Percentiles rank a stretch among this genome's conserved stretches.
These are phyloP conservation scores for Fusarium siculi DNA, from an alignment of 2,329 filamentous ascomycete genomes.

Conservation along the genomic window DNA sequence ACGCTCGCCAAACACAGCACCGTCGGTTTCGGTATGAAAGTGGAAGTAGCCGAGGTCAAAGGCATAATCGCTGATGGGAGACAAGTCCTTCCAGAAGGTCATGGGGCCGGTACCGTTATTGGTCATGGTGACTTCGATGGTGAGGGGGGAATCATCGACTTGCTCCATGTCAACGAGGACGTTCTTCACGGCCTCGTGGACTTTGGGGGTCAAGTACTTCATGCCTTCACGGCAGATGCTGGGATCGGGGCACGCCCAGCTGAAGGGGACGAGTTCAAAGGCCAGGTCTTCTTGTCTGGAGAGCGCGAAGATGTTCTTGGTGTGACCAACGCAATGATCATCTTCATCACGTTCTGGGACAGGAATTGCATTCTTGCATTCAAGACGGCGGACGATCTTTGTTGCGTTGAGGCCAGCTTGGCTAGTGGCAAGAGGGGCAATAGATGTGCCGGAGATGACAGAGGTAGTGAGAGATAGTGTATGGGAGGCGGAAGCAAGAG, in stretches of 20 bases:
- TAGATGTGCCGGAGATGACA: not conserved
- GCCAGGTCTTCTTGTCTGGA: not conserved
- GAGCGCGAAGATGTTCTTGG: not conserved
- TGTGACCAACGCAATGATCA: not conserved
- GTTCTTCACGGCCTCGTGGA: not conserved
- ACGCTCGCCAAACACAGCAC: not conserved
- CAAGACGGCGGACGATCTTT: not conserved
- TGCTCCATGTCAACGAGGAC: not conserved
- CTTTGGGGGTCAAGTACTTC: not conserved
- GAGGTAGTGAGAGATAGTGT: not conserved
- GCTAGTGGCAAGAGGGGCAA: not conserved
- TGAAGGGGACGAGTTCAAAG: not conserved
- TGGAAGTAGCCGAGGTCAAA: not conserved
- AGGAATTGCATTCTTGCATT: too few relatives aligned
- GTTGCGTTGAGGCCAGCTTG: not conserved
- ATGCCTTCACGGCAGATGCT: not conserved
- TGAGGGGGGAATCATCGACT: too few relatives aligned
- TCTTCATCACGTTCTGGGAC: too few relatives aligned
- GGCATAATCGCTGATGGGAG: not conserved
- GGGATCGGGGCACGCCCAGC: not conserved
- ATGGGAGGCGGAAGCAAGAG: too few relatives aligned
- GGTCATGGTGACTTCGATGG: not conserved
- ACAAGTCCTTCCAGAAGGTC: not conserved
- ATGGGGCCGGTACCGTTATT: not conserved
- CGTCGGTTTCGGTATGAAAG: not conserved